Base-by-base conservation (phyloP, 495 filamentous ascomycete genomes). In the Aspergillus haitiensis region DNA sequence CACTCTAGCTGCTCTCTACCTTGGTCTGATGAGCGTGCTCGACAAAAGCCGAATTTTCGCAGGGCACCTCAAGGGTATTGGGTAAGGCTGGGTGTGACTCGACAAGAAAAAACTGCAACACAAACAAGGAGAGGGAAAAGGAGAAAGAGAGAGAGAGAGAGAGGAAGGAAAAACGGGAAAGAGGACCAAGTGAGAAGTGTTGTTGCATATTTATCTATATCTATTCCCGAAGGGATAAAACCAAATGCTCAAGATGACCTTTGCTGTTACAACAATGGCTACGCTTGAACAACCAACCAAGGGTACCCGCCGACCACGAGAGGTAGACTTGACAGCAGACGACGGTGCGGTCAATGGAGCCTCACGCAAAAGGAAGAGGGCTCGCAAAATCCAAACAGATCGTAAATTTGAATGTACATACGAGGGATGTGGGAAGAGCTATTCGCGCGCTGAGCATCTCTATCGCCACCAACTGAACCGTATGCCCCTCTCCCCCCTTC, bases 401-500 rank as follows among this genome's bases (percentile, higher is more conserved):
- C 96, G 94, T 76, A 97, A 96, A 69, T 98, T 96, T 63, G 88
- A 93, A 64, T 98, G 94, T 72, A 86, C 88, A 10, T 86, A 90
- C 50, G 88, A 92, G 63, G 91, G 88, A 32, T 98, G 94, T 63
- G 92, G 91, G 27, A 98, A 96, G 81, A 93, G 88, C 69, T 98
- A 98, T 74, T 97, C 93, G 21, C 85, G 94, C 64, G 93, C 93
- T 21, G 94, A 98, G 74, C 94, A 98, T 78, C 81, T 98, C 72
- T 97, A 97, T 73, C 86, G 94, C 21, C 94, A 98, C 74, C 93
- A 97, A 75, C 74, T 98, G 65, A 98, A 98, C 67, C 94, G 94
- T 88, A 87, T 80, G 80, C 57, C n/a, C 55, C 51, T n/a, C 55
- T 27, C 21, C 3, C 21, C 21, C 21, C 21, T 1, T 27, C 21